phyloP scores from a whole-genome alignment of 1,284 basidiomycete species.

The Mrakiaceae sp. region DNA sequence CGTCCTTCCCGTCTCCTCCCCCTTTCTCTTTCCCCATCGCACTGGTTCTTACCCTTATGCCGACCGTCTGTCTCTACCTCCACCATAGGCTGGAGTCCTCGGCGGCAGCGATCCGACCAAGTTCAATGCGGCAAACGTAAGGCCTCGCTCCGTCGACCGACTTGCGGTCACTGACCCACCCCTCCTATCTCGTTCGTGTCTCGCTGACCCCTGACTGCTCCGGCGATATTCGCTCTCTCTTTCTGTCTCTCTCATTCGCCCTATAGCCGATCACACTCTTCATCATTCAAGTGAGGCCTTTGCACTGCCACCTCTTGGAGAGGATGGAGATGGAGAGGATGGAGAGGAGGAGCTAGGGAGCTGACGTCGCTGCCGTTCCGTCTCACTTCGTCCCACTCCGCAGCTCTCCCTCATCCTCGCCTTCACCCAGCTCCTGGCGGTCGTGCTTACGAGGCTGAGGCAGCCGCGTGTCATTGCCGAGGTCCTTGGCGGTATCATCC shows the following conservation, averaged over 20 bases:
- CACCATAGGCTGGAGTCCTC: conserved; percentile 50
- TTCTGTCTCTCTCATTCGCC: not conserved
- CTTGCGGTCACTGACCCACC: too few relatives aligned
- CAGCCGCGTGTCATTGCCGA: conserved; percentile 83
- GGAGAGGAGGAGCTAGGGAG: not conserved
- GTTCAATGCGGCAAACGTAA: conserved; percentile 46
- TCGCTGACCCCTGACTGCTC: not conserved
- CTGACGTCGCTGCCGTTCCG: not conserved
- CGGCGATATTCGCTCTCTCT: not conserved
- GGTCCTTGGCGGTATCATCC: conserved; percentile 69
- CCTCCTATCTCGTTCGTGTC: not conserved
- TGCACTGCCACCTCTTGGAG: not conserved
- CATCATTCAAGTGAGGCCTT: conserved; percentile 60
- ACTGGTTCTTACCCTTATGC: not conserved
- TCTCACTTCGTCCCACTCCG: not conserved
- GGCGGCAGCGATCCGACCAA: conserved; percentile 52
- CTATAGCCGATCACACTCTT: conserved; percentile 62
- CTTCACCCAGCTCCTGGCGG: conserved; percentile 58
- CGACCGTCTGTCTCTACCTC: not conserved
- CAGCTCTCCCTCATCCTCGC: conserved; percentile 50
- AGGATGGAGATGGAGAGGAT: too few relatives aligned
- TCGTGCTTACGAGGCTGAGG: conserved; percentile 52
- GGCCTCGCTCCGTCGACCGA: conserved; percentile 5
- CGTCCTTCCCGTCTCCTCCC: not conserved
- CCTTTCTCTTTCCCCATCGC: not conserved